Evolutionary conservation across 1,284 basidiomycete genomes (phyloP).

Genomic region (Fomitopsis palustris): DNA sequence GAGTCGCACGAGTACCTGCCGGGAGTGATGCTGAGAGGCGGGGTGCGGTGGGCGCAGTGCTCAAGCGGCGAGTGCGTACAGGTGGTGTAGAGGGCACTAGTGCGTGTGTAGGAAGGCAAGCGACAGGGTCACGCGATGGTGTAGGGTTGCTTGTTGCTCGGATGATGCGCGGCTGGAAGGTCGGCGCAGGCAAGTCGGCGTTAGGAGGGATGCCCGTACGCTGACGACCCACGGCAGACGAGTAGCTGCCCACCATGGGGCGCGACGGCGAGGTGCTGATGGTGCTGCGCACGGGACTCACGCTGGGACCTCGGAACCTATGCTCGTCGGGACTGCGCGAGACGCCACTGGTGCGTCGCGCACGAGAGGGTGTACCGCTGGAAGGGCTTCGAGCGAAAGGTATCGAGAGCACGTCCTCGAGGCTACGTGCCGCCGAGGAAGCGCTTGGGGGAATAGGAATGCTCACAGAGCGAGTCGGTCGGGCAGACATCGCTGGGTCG

Average conservation of each 20-base stretch:
- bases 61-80: conserved; percentile 39
- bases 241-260: conserved; percentile 17
- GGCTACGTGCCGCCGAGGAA: conserved; percentile 44
- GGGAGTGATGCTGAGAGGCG: not conserved
- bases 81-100: conserved; percentile 35
- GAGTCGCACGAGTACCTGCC: not conserved
- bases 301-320: conserved; percentile 2
- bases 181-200: conserved; percentile 15
- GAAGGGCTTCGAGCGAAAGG: conserved; percentile 40
- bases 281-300: conserved; percentile 8
- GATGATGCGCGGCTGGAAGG: conserved; percentile 64
- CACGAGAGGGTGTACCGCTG: conserved; percentile 22
- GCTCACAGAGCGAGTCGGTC: conserved; percentile 56
- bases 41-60: conserved; percentile 1
- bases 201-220: conserved; percentile 8
- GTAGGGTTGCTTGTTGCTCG: conserved; percentile 39
- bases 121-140: conserved; percentile 17
- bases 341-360: conserved; percentile 15
- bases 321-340: conserved; percentile 18
- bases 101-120: conserved; percentile 26
- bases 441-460: conserved; percentile 54
- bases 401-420: conserved; percentile 61
- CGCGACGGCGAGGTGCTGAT: conserved; percentile 20
- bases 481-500: conserved; percentile 11
- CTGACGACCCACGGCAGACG: conserved; percentile 8